Conservation (phyloP, 2,329 filamentous ascomycete species). For the Emericellopsis atlantica region DNA sequence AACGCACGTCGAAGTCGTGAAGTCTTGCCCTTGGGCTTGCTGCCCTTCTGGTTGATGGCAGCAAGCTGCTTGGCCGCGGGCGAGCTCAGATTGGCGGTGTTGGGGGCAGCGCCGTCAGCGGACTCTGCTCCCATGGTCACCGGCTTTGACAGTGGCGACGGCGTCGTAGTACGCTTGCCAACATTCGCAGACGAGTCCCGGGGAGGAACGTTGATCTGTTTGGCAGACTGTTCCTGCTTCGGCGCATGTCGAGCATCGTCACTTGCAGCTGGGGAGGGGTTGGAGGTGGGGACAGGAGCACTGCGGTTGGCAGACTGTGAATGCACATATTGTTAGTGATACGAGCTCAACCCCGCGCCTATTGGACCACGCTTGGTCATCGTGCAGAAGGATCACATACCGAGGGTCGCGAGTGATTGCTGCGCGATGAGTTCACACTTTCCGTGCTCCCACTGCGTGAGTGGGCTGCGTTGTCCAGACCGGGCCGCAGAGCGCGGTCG, state of each 20-base stretch:
- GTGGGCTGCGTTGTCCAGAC: constrained; percentile 9
- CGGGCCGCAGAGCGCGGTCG: constrained; percentile 18
- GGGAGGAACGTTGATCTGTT: constrained; percentile 44
- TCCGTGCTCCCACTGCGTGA: constrained; percentile 49
- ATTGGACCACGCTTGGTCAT: constrained; percentile 26
- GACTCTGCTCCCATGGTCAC: constrained; percentile 47
- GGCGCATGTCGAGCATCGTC: constrained; percentile 26
- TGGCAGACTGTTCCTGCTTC: constrained; percentile 37
- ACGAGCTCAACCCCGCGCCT: constrained; percentile 17
- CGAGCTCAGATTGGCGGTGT: constrained; percentile 35
- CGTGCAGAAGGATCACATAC: constrained; percentile 35
- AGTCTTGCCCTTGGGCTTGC: constrained; percentile 70
- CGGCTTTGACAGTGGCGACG: constrained; percentile 65
- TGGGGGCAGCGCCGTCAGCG: constrained; percentile 24
- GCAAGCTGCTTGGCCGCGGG: constrained; percentile 75
- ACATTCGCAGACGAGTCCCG: constrained; percentile 54
- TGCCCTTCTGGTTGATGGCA: constrained; percentile 74
- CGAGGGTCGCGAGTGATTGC: constrained; percentile 47
- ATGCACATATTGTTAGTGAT: constrained; percentile 33
- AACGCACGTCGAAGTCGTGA: constrained; percentile 81
- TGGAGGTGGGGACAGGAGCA: constrained; percentile 36
- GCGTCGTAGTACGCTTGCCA: constrained; percentile 50
- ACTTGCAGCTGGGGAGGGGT: constrained; percentile 35
- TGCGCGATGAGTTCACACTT: constrained; percentile 46
- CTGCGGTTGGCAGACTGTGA: constrained; percentile 48